Evolutionary conservation across 2,329 filamentous ascomycete species (phyloP), one percentile per base, ranked within the genome.

Genomic region (Coleophoma cylindrospora): DNA sequence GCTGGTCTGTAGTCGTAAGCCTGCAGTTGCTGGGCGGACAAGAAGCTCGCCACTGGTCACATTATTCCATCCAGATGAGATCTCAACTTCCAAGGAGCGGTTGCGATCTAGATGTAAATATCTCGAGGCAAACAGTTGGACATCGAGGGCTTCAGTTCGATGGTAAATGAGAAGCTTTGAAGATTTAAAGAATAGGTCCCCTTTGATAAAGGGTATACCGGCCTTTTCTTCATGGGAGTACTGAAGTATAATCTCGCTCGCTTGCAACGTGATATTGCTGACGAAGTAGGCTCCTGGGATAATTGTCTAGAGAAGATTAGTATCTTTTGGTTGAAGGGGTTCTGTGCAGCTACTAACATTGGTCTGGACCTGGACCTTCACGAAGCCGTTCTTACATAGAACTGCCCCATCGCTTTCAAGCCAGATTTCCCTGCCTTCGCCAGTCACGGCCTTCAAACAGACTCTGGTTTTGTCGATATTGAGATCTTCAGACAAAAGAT

Each of bases 81-180:
- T 69, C 46, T 83, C 76, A 17, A 99, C 72, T 51, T 95, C 88
- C 0, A 97, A 73, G 1, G 81, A 84, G 50, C 88, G 88, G 59
- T 85, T 84, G 57, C 84, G 84, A 64, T 95, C 89, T 5, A 99
- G 80, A 54, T 92, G 84, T 21, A 95, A 85, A 41, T 84, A 74
- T 54, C 80, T 86, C 0, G 87, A 83, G 0, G 87, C 75, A 40
- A 73, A 75, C 8, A 95, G 71, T 45, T 77, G 78, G 2, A 87
- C 80, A 52, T 89, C 80, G 4, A 96, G 79, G 0, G 87, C 80
- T 43, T 83, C 75, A 1, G 77, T 68, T 14, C 83, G 80, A 33
- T 91, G 87, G 64, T 89, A 95, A 27, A 92, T 76, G n/a, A 83
- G 76, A 1, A 95, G 74, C 7, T 80, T 79, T 0, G 85, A 75